Base-by-base conservation (phyloP, 805 yeast species). In the Ogataea ganodermae region DNA sequence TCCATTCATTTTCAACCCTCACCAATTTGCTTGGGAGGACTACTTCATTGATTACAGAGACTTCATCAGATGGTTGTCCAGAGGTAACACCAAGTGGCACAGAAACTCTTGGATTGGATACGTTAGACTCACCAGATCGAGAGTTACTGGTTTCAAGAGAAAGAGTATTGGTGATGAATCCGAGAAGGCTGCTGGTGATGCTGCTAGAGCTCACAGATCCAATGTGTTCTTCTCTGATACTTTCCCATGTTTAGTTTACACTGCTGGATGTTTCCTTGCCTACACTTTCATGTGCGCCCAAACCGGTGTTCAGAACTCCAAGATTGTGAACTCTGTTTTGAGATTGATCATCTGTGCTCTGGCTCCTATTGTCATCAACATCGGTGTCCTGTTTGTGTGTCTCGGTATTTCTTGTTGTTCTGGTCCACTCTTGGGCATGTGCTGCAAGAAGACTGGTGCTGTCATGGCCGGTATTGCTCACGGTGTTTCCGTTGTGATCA, bases 391-490 rank as follows among this genome's bases (percentile, higher is more conserved):
- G 57, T 80, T 78, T 62, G 78, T 86, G 56, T 80, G 92, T 71
- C 76, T 87, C 60, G 89, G 81, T 60, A 66, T 91, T 70, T 87
- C 97, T 13, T 94, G 99, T 74, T 94, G 97, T 78, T 89, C 96
- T 23, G 99, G 99, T 68, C 99, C 99, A 59, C 61, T 92, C 65
- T 81, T 92, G 56, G 94, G 94, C 49, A 70, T 91, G 73, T 92
- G 99, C 72, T 92, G 98, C 76, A 91, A 91, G 81, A 86, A 87
- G 78, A 91, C 97, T 42, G 96, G 96, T 72, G 85, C 97, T 9
- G 96, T 89, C 33, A 83, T 83, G 72, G 99, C 99, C 32, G 97
- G 89, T 62, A 71, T 94, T 67, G 96, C 98, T 17, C 99, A 94
- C 65, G 97, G 96, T 72, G 75, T 89, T 61, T 90, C 97, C 14